Percentiles rank a stretch among this genome's conserved stretches.
These are phyloP conservation scores for Termitomyces sp. DNA, from an alignment of 768 basidiomycete genomes.

Conservation along the genomic window DNA sequence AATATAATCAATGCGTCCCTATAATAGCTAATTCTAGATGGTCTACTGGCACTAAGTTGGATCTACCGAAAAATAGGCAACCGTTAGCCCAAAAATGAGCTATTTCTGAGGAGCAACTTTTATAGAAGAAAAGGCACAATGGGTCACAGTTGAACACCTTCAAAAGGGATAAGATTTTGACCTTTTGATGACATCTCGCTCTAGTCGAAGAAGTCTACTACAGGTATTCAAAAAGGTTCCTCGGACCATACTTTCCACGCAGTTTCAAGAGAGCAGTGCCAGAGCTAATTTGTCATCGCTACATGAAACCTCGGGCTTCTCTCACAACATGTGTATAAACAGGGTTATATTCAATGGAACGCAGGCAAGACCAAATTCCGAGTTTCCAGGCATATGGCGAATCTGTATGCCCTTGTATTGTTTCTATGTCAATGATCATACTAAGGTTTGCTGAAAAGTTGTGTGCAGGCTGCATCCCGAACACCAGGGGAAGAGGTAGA, in stretches of 20 bases:
- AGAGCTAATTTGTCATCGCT: neutral
- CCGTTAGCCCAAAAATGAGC: neutral
- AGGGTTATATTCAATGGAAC: slow-evolving; percentile 4
- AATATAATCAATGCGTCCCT: neutral
- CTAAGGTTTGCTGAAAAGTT: neutral
- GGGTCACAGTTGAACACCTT: neutral
- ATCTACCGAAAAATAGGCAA: neutral
- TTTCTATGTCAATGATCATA: neutral
- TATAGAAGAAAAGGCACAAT: neutral
- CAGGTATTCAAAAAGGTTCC: neutral
- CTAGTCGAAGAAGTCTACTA: slow-evolving; percentile 3
- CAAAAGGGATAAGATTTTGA: too few relatives aligned
- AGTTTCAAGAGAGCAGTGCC: neutral
- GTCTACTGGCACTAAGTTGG: neutral
- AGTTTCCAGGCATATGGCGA: neutral
- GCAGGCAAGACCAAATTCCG: neutral
- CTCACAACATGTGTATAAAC: neutral
- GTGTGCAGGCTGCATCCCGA: neutral
- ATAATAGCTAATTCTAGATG: neutral
- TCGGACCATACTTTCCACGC: neutral
- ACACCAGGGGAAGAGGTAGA: neutral
- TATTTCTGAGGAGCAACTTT: neutral
- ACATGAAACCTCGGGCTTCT: neutral
- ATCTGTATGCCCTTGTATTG: neutral
- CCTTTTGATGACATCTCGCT: neutral